Evolutionary conservation across 2,329 filamentous ascomycete genomes (phyloP).

Genomic region (Neofusicoccum sp.): DNA sequence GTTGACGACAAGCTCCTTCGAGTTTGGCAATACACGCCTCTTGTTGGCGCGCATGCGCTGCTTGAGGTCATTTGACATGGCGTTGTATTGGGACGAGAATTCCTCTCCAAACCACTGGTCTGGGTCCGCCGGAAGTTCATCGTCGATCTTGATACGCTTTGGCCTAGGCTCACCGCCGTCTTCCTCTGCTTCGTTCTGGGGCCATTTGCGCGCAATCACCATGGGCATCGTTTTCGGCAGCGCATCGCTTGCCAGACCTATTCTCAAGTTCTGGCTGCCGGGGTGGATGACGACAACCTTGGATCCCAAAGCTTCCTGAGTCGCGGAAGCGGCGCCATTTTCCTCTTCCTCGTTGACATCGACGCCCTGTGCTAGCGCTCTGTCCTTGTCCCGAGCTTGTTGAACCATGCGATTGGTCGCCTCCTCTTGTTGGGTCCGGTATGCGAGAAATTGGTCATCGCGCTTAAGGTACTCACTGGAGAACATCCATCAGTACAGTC

Average conservation of each 20-base stretch:
- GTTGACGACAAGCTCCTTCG: conserved; percentile 90
- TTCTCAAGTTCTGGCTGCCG: conserved; percentile 90
- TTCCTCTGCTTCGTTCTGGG: conserved; percentile 79
- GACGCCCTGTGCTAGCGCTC: conserved; percentile 67
- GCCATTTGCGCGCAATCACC: conserved; percentile 78
- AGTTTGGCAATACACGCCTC: conserved; percentile 92
- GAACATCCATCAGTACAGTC: not conserved
- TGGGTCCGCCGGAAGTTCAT: conserved; percentile 59
- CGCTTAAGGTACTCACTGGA: conserved; percentile 93
- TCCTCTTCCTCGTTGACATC: conserved; percentile 33
- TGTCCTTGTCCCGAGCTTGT: conserved; percentile 81
- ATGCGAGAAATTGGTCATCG: conserved; percentile 90
- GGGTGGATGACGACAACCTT: conserved; percentile 94
- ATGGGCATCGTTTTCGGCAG: conserved; percentile 92
- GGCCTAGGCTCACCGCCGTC: conserved; percentile 75
- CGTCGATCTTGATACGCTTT: conserved; percentile 61
- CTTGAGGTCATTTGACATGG: conserved; percentile 84
- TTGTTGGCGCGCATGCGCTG: conserved; percentile 90
- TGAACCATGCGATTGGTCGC: conserved; percentile 79
- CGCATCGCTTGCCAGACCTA: conserved; percentile 93
- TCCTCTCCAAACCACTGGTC: conserved; percentile 83
- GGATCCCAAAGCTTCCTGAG: conserved; percentile 65
- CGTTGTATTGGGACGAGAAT: conserved; percentile 67
- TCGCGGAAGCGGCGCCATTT: conserved; percentile 27
- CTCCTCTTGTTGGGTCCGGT: conserved; percentile 84